These are phyloP conservation scores for Penstemon davidsonii DNA, from an alignment of 257 asterid species.

Conservation along the genomic window DNA sequence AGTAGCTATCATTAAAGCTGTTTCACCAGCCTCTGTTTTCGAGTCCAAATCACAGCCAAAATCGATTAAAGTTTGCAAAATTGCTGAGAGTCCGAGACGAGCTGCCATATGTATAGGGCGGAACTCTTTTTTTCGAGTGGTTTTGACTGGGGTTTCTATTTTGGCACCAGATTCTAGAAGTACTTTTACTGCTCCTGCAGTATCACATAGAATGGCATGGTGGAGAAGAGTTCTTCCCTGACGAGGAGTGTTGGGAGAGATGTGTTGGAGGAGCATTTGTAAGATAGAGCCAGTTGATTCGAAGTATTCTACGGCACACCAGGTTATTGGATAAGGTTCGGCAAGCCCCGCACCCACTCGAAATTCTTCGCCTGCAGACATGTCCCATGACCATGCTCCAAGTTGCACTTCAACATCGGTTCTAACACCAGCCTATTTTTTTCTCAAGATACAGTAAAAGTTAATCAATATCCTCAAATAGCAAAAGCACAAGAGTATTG, in stretches of 20 bases:
- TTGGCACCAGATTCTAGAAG: conserved; percentile 53
- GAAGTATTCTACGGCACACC: conserved; percentile 85
- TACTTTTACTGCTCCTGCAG: conserved; percentile 47
- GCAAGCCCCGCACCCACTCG: conserved; percentile 86
- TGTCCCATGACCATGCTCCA: conserved; percentile 93
- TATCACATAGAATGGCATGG: conserved; percentile 74
- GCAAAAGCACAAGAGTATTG: background rate
- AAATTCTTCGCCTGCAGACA: conserved; percentile 72
- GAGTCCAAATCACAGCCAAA: conserved; percentile 63
- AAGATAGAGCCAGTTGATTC: conserved; percentile 73
- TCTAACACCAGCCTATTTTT: conserved; percentile 55
- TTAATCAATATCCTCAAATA: conserved; percentile 24
- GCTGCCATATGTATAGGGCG: conserved; percentile 72
- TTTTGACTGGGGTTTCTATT: conserved; percentile 50
- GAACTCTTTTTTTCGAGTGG: conserved; percentile 47
- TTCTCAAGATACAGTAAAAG: conserved; percentile 7
- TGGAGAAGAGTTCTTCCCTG: conserved; percentile 68
- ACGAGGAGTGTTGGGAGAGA: conserved; percentile 43
- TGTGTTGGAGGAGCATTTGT: conserved; percentile 53
- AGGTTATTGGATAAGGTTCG: conserved; percentile 67
- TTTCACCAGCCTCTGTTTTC: conserved; percentile 53
- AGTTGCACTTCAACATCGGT: conserved; percentile 60
- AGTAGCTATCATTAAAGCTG: conserved; percentile 58
- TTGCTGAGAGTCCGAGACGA: conserved; percentile 52
- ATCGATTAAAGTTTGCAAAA: conserved; percentile 55